Conservation (phyloP, 2,329 filamentous ascomycete species). For the Curvularia lunata region DNA sequence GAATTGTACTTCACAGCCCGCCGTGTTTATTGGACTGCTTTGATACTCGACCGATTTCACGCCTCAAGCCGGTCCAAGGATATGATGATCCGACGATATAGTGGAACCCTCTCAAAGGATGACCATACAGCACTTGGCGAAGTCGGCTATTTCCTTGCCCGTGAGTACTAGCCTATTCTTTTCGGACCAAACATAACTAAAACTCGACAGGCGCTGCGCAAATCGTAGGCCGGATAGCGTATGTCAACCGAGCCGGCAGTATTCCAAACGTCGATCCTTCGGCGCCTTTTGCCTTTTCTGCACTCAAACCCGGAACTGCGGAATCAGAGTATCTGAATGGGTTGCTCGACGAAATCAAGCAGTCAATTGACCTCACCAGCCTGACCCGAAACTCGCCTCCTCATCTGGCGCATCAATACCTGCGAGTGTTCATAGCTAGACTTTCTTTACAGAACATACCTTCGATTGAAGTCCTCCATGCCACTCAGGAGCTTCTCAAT, state of each 20-base stretch:
- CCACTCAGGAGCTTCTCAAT: slow-evolving; percentile 40
- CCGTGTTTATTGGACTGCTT: slow-evolving; percentile 46
- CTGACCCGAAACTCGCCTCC: slow-evolving; percentile 40
- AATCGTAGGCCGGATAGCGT: slow-evolving; percentile 41
- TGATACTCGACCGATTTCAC: slow-evolving; percentile 49
- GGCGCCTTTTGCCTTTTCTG: slow-evolving; percentile 36
- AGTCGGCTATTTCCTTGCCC: slow-evolving; percentile 44
- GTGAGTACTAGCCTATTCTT: slow-evolving; percentile 29
- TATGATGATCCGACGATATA: slow-evolving; percentile 40
- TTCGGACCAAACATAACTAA: slow-evolving; percentile 9
- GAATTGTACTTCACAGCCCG: slow-evolving; percentile 41
- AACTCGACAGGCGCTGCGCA: slow-evolving; percentile 35
- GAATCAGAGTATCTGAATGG: slow-evolving; percentile 39
- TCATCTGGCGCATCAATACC: slow-evolving; percentile 46
- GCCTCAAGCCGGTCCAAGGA: slow-evolving; percentile 44
- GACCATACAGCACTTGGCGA: slow-evolving; percentile 43
- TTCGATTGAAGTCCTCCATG: slow-evolving; percentile 34
- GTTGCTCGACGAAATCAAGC: slow-evolving; percentile 39
- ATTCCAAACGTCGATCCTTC: slow-evolving; percentile 41
- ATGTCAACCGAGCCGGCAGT: slow-evolving; percentile 37
- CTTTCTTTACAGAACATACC: slow-evolving; percentile 29
- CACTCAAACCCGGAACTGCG: slow-evolving; percentile 34
- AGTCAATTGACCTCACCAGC: slow-evolving; percentile 41
- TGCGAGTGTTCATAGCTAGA: slow-evolving; percentile 43
- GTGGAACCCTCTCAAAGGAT: slow-evolving; percentile 40